These are phyloP conservation scores for Megacollybia platyphylla DNA, from an alignment of 1,284 basidiomycete species.

Conservation along the genomic window DNA sequence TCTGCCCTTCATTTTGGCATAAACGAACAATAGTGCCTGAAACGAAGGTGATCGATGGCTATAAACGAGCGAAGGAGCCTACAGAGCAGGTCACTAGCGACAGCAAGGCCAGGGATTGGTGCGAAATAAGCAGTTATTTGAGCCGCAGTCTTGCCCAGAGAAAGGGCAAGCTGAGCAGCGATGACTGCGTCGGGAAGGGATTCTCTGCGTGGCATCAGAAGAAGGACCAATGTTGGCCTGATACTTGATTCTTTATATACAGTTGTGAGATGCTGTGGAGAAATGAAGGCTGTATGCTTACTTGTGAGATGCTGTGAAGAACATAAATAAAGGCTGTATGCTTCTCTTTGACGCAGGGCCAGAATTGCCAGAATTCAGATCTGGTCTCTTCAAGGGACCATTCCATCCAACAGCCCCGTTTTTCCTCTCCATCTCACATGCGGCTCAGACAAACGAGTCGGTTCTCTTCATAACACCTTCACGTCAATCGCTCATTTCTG, in stretches of 20 bases:
- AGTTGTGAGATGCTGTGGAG: neutral
- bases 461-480: conserved; percentile 35
- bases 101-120: conserved; percentile 33
- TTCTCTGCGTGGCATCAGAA: neutral
- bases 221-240: neutral
- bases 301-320: neutral
- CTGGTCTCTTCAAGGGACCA: conserved; percentile 38
- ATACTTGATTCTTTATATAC: neutral
- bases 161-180: neutral
- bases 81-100: conserved; percentile 25
- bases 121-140: conserved; percentile 31
- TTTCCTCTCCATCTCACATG: conserved; percentile 39
- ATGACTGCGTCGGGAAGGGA: neutral
- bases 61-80: conserved; percentile 1
- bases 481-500: conserved; percentile 21
- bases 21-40: conserved; percentile 21
- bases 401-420: conserved; percentile 45
- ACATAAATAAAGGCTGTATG: neutral
- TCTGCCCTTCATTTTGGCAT: conserved; percentile 31
- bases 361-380: conserved; percentile 29
- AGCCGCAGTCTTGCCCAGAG: conserved; percentile 20
- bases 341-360: conserved; percentile 24
- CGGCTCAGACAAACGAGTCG: conserved; percentile 22
- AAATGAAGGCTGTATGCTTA: neutral
- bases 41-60: too few species aligned